Percentiles rank a stretch among this genome's conserved stretches.
These are phyloP conservation scores for Globisporangium spinosum DNA, from an alignment of 352 stramenopile species.

Conservation along the genomic window DNA sequence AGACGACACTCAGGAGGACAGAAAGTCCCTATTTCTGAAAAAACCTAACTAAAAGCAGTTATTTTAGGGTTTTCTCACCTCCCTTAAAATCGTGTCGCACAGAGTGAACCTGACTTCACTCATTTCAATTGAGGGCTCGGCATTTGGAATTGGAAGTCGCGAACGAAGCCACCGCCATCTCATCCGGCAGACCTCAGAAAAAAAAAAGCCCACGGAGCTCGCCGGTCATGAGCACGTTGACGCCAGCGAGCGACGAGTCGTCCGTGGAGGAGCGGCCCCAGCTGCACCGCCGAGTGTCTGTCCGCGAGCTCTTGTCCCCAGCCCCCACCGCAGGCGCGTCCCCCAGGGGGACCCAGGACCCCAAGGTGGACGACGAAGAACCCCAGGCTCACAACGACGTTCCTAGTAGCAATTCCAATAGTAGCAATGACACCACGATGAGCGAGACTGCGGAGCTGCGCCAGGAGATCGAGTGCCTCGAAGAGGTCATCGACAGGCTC, in stretches of 20 bases:
- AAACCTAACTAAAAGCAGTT: not conserved
- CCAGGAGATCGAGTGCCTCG: slow-evolving; percentile 41
- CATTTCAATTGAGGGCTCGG: not conserved
- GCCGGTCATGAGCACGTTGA: not conserved
- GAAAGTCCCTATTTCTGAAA: not conserved
- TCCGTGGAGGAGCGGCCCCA: slow-evolving; percentile 15
- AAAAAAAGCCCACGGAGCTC: not conserved
- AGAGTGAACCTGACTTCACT: slow-evolving; percentile 1
- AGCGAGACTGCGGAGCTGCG: slow-evolving; percentile 22
- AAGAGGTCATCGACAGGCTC: slow-evolving; percentile 36
- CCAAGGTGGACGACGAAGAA: not conserved
- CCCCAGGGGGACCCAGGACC: slow-evolving; percentile 4
- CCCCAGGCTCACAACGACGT: not conserved
- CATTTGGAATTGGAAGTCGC: not conserved
- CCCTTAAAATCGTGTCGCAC: not conserved
- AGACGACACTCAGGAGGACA: not conserved
- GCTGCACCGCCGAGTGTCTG: slow-evolving; percentile 19
- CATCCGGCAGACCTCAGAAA: not conserved
- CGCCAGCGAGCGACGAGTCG: not conserved
- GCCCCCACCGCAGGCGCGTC: not conserved
- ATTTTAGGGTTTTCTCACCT: not conserved
- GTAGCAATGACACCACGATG: not conserved
- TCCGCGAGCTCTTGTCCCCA: slow-evolving; percentile 10
- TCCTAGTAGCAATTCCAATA: not conserved
- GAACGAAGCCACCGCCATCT: slow-evolving; percentile 3